Conservation (phyloP, 169 alveolate species). For the Plasmodium vivax region DNA sequence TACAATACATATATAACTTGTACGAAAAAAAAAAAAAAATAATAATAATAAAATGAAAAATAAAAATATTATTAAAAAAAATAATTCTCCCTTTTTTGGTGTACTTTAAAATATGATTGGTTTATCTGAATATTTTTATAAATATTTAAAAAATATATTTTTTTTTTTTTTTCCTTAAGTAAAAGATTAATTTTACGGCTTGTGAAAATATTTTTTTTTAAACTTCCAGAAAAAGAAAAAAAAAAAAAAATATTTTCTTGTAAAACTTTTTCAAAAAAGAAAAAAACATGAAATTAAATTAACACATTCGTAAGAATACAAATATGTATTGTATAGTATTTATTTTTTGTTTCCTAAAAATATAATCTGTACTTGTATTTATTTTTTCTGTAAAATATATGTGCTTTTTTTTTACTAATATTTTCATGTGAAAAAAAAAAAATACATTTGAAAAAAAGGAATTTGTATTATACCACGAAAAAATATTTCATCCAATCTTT, state of each 20-base stretch:
- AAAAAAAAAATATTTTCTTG: not conserved
- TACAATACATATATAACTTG: not conserved
- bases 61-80: constrained; percentile 6
- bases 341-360: constrained; percentile 5
- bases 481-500: not conserved
- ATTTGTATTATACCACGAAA: constrained; percentile 1
- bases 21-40: not conserved
- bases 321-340: not conserved
- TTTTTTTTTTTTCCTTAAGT: not conserved
- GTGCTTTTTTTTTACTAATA: not conserved
- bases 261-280: not conserved
- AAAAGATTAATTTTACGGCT: constrained; percentile 3
- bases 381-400: not conserved
- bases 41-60: constrained; percentile 5
- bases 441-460: not conserved
- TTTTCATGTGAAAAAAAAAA: constrained; percentile 5
- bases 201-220: constrained; percentile 29
- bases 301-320: constrained; percentile 40
- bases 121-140: not conserved
- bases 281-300: not conserved
- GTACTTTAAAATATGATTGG: constrained; percentile 20
- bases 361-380: not conserved
- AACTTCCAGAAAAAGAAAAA: constrained; percentile 10
- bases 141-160: not conserved
- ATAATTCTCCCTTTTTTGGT: not conserved